Conservation (phyloP, 495 filamentous ascomycete genomes). For the Articulospora tetracladia region DNA sequence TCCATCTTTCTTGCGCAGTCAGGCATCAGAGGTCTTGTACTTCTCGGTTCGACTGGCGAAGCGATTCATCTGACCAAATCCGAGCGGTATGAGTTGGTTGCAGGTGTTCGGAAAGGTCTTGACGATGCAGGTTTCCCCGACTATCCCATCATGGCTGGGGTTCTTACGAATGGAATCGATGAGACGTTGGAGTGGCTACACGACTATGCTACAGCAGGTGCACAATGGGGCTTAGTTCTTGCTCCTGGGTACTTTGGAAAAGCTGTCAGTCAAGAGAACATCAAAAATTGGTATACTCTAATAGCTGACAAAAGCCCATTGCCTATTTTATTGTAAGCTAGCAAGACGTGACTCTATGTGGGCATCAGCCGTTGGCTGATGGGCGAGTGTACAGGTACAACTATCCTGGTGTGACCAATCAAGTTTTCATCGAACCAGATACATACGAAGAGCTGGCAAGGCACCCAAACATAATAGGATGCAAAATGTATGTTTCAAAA, state of each 20-base stretch:
- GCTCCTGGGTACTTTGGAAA: constrained; percentile 54
- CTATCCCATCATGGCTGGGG: constrained; percentile 66
- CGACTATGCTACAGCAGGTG: constrained; percentile 53
- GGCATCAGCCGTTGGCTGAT: not conserved
- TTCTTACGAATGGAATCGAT: constrained; percentile 56
- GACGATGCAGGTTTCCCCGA: constrained; percentile 53
- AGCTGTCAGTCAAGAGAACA: constrained; percentile 39
- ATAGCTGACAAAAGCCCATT: constrained; percentile 51
- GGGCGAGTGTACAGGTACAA: constrained; percentile 45
- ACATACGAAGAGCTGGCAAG: constrained; percentile 50
- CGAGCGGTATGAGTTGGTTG: constrained; percentile 55
- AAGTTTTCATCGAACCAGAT: constrained; percentile 47
- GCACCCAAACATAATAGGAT: constrained; percentile 60
- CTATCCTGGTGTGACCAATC: constrained; percentile 63
- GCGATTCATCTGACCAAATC: constrained; percentile 56
- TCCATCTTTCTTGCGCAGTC: constrained; percentile 56
- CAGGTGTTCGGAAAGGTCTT: constrained; percentile 47
- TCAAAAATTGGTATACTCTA: constrained; percentile 48
- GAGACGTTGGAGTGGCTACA: constrained; percentile 57
- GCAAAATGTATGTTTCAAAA: too few relatives aligned
- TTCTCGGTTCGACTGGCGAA: constrained; percentile 67
- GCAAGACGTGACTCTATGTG: not conserved
- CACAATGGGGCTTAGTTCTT: constrained; percentile 59
- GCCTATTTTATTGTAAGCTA: constrained; percentile 46
- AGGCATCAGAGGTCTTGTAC: constrained; percentile 60